Evolutionary conservation across 2,329 filamentous ascomycete genomes (phyloP).

Genomic region (Camptophora hylomeconis): DNA sequence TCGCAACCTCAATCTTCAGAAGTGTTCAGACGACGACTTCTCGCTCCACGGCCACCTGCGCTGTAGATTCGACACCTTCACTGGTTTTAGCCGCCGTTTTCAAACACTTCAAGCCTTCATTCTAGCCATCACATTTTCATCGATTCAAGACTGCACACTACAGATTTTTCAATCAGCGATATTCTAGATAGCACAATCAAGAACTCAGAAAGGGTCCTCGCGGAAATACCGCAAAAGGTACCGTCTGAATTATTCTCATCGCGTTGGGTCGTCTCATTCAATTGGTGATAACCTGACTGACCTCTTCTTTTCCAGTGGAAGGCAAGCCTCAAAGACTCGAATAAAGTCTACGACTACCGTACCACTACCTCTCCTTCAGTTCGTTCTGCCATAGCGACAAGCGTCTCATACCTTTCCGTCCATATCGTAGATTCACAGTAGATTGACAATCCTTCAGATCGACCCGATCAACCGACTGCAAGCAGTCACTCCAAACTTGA

Average conservation of each 20-base stretch:
- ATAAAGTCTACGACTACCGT: slow-evolving; percentile 13
- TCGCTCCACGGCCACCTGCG: slow-evolving; percentile 20
- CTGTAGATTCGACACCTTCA: slow-evolving; percentile 46
- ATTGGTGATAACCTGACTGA: slow-evolving; percentile 18
- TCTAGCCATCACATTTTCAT: slow-evolving; percentile 6
- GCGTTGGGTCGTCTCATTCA: slow-evolving; percentile 17
- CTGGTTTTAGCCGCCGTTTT: slow-evolving; percentile 35
- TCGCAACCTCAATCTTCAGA: slow-evolving; percentile 20
- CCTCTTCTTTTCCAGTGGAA: slow-evolving; percentile 11
- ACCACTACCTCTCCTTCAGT: too few species aligned
- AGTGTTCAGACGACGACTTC: slow-evolving; percentile 28
- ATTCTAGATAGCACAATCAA: slow-evolving; percentile 11
- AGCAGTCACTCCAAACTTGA: too few species aligned
- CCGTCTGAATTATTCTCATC: too few species aligned
- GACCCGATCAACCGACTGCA: too few species aligned
- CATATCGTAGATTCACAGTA: too few species aligned
- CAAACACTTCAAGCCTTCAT: slow-evolving; percentile 10
- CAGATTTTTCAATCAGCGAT: too few species aligned
- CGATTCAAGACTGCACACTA: too few species aligned
- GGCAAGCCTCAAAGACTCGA: slow-evolving; percentile 10
- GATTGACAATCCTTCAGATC: too few species aligned
- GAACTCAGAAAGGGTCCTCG: slow-evolving; percentile 6
- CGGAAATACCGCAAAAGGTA: too few species aligned
- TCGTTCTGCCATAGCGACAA: too few species aligned
- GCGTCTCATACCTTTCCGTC: too few species aligned